Evolutionary conservation across 768 basidiomycete species (phyloP).

Genomic region (Pluteus cervinus): DNA sequence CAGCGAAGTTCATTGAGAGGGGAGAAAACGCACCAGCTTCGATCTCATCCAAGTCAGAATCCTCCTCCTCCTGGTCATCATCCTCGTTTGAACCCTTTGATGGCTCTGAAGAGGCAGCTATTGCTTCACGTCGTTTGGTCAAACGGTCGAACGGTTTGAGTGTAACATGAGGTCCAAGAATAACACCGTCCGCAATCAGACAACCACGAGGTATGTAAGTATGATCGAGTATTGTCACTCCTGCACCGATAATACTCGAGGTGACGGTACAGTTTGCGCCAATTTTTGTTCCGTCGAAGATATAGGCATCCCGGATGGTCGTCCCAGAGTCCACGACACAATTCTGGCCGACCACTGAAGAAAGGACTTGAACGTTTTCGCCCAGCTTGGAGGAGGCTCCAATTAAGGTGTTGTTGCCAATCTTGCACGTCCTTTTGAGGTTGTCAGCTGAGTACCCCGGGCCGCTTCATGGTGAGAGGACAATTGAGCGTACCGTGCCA

Average conservation of each 20-base stretch:
- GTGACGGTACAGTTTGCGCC: conserved; percentile 68
- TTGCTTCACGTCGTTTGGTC: conserved; percentile 42
- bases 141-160: conserved; percentile 70
- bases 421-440: conserved; percentile 66
- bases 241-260: conserved; percentile 75
- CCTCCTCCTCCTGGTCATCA: conserved; percentile 31
- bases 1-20: conserved; percentile 1
- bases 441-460: too few species aligned
- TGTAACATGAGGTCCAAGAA: conserved; percentile 65
- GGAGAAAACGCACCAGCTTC: conserved; percentile 48
- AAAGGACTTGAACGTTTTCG: conserved; percentile 58
- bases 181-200: conserved; percentile 77
- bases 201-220: conserved; percentile 68
- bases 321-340: conserved; percentile 70
- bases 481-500: conserved; percentile 62
- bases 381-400: conserved; percentile 69
- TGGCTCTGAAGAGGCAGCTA: conserved; percentile 24
- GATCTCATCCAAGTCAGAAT: conserved; percentile 63
- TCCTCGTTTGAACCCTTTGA: conserved; percentile 30
- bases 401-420: conserved; percentile 79
- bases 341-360: conserved; percentile 75
- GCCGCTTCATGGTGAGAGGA: background rate
- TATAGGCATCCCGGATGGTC: conserved; percentile 68
- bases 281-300: conserved; percentile 74
- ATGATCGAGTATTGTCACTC: conserved; percentile 64